Percentiles rank a stretch among this genome's conserved stretches.
Evolutionary conservation across 768 basidiomycete genomes (phyloP).

Genomic region (Tulasnella sp.): DNA sequence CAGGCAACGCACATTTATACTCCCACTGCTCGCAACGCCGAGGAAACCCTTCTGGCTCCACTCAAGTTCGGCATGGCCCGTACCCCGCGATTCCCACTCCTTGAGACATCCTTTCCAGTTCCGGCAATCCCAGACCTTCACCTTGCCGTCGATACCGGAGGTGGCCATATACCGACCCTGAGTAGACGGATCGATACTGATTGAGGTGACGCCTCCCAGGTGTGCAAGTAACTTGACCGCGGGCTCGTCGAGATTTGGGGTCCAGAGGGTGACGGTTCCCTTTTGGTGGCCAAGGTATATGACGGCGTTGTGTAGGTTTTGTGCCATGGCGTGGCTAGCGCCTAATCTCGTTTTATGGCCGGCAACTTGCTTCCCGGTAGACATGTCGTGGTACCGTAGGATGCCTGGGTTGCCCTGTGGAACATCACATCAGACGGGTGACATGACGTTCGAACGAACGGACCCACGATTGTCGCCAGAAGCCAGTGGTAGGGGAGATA

Average conservation of each 20-base stretch:
- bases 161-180: slow-evolving; percentile 82
- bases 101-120: slow-evolving; percentile 88
- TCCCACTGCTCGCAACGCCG: slow-evolving; percentile 69
- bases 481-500: slow-evolving; percentile 96
- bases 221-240: slow-evolving; percentile 89
- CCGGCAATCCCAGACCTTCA: slow-evolving; percentile 94
- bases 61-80: slow-evolving; percentile 53
- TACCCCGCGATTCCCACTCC: slow-evolving; percentile 54
- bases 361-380: slow-evolving; percentile 74
- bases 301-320: slow-evolving; percentile 88
- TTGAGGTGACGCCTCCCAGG: slow-evolving; percentile 67
- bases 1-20: slow-evolving; percentile 52
- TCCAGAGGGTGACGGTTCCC: slow-evolving; percentile 93
- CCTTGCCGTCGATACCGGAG: slow-evolving; percentile 69
- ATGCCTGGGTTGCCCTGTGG: slow-evolving; percentile 73
- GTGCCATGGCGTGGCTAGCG: slow-evolving; percentile 69
- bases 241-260: slow-evolving; percentile 83
- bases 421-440: not conserved
- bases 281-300: slow-evolving; percentile 92
- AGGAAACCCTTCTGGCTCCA: slow-evolving; percentile 82
- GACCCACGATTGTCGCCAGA: slow-evolving; percentile 64
- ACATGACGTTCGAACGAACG: not conserved
- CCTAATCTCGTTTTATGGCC: slow-evolving; percentile 88
- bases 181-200: slow-evolving; percentile 67
- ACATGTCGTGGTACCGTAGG: slow-evolving; percentile 94